Conservation (phyloP, 768 basidiomycete species). For the Calocera viscosa region DNA sequence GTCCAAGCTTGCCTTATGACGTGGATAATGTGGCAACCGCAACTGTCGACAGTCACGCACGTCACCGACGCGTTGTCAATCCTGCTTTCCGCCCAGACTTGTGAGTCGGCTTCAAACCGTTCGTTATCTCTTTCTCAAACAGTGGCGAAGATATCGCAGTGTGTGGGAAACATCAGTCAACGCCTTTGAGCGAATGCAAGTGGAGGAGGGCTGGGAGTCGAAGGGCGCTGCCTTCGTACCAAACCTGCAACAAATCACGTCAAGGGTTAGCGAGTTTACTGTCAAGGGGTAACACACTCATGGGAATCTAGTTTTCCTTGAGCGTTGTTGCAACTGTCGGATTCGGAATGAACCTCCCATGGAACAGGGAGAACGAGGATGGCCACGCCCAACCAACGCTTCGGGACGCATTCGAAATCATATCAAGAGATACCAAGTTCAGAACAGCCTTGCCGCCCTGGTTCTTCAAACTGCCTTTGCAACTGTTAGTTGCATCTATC, state of each 20-base stretch:
- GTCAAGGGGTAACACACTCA: background rate
- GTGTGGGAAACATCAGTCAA: background rate
- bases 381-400: background rate
- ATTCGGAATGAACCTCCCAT: background rate
- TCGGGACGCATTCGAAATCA: background rate
- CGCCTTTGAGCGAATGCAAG: background rate
- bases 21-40: background rate
- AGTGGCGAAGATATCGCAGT: background rate
- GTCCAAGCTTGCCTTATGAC: background rate
- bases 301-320: background rate
- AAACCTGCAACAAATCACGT: too few species aligned
- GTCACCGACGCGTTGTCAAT: background rate
- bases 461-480: background rate
- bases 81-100: background rate
- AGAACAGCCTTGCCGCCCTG: background rate
- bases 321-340: background rate
- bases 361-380: background rate
- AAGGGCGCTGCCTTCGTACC: too few species aligned
- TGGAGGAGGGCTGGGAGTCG: background rate
- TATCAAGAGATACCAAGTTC: background rate
- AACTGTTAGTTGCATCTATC: background rate
- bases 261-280: too few species aligned
- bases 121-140: background rate
- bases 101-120: background rate
- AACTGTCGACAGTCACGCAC: background rate